Evolutionary conservation across 2,329 filamentous ascomycete species (phyloP), one percentile per base, ranked within the genome.

Genomic region (Pyrenochaeta sp.): DNA sequence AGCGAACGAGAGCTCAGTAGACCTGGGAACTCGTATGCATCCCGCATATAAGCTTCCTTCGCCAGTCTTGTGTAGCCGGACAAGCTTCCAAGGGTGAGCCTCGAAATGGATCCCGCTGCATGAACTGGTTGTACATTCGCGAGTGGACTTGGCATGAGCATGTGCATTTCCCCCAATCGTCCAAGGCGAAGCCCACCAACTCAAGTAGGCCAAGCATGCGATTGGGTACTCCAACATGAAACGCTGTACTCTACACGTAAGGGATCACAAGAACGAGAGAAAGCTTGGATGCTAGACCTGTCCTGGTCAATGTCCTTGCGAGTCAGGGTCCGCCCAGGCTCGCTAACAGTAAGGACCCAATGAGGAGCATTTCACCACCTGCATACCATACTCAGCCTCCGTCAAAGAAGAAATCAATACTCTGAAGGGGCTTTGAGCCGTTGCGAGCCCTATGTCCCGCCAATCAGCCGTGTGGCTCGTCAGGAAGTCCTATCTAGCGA

Each of bases 41-140:
- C 31, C 18, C 11, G 31, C 7, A 19, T n/a, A 34, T 34, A 34
- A 34, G 31, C 31, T 34, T 34, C 31, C 31, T 34, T 34, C 19
- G 19, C 31, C 18, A 34, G 31, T 14, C 19, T 23, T 34, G 31
- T 34, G 18, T 22, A 34, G 19, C 18, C 19, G 31, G 31, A 34
- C 18, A 34, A 34, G 31, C 31, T 34, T 23, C 19, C 31, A 34
- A 7, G 8, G 7, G 9, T 8, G 2, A 14, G 5, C 31, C 18
- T 10, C 7, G 19, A 34, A 34, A 5, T 23, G 22, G 19, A 4
- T 21, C 11, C 10, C 15, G 18, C 4, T 34, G 31, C 31, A 34
- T 14, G 31, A 34, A 22, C 18, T 34, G 9, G 18, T 18, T 11
- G 31, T 23, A 5, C 3, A 22, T 14, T n/a, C n/a, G n/a, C n/a